These are phyloP conservation scores for Rhizopogon vinicolor DNA, from an alignment of 768 basidiomycete species.

Conservation along the genomic window DNA sequence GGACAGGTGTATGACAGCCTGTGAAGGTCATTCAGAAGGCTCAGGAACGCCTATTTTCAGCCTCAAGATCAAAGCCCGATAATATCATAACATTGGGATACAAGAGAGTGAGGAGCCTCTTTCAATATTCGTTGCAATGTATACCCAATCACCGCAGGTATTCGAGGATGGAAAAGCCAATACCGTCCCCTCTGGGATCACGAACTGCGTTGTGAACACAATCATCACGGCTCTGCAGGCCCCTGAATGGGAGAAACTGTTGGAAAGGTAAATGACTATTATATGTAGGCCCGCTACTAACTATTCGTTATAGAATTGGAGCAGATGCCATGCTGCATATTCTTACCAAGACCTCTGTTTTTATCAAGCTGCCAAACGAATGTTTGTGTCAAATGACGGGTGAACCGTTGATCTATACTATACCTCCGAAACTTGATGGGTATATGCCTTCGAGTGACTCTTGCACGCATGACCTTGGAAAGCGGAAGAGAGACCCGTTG, in stretches of 20 bases:
- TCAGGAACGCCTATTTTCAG: constrained; percentile 48
- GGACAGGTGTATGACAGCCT: not conserved
- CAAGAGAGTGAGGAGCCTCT: constrained; percentile 41
- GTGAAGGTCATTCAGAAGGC: constrained; percentile 57
- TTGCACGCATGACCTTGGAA: constrained; percentile 6
- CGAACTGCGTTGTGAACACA: constrained; percentile 69
- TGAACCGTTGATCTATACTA: constrained; percentile 50
- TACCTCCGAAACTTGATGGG: constrained; percentile 15
- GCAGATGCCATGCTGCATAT: constrained; percentile 74
- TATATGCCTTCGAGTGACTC: constrained; percentile 8
- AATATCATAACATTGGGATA: constrained; percentile 71
- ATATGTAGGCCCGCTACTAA: not conserved
- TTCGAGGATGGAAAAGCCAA: constrained; percentile 34
- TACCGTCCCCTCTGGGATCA: constrained; percentile 38
- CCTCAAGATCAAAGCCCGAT: constrained; percentile 30
- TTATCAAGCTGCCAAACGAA: constrained; percentile 70
- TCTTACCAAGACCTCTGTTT: constrained; percentile 67
- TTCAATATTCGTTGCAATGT: not conserved
- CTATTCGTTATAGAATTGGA: constrained; percentile 55
- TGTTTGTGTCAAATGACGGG: constrained; percentile 86
- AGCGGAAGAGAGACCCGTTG: constrained; percentile 16
- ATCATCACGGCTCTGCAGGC: constrained; percentile 62
- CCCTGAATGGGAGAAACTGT: constrained; percentile 61
- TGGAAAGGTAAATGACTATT: constrained; percentile 46
- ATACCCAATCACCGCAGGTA: constrained; percentile 4